phyloP scores from a whole-genome alignment of 1,284 basidiomycete species.

The Ganoderma lingzhi region DNA sequence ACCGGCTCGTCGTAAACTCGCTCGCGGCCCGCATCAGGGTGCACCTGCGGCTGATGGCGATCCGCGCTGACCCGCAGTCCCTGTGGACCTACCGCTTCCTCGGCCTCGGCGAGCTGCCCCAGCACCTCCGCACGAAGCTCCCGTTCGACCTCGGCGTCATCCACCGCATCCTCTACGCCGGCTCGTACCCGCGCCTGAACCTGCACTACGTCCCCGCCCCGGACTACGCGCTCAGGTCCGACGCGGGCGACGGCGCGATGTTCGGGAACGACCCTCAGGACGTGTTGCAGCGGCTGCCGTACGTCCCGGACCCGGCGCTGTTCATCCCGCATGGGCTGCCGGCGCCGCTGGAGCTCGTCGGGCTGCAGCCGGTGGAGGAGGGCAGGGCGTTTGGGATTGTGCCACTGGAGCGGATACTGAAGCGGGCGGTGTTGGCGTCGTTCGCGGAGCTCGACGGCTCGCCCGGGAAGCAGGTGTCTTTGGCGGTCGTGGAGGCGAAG shows the following conservation, averaged over 20 bases:
- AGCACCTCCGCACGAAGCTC: conserved; percentile 6
- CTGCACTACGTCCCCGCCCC: conserved; percentile 26
- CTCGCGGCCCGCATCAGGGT: conserved; percentile 34
- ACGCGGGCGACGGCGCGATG: background rate
- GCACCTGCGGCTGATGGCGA: conserved; percentile 23
- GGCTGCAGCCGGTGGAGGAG: conserved; percentile 9
- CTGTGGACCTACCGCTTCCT: conserved; percentile 44
- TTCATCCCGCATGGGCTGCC: conserved; percentile 28
- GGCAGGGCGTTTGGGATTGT: conserved; percentile 21
- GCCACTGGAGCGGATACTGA: conserved; percentile 39
- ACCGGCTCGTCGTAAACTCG: conserved; percentile 46
- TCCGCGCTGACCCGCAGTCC: background rate
- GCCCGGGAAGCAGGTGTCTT: conserved; percentile 23
- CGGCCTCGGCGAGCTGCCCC: conserved; percentile 27
- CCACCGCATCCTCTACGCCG: conserved; percentile 28
- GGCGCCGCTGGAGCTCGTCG: conserved; percentile 22
- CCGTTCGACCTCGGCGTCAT: conserved; percentile 23
- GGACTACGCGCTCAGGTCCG: background rate
- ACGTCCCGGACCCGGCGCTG: conserved; percentile 3
- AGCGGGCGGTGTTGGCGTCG: conserved; percentile 34
- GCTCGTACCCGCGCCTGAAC: conserved; percentile 23
- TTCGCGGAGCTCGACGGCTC: background rate
- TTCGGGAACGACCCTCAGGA: background rate
- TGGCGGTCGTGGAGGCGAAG: conserved; percentile 20
- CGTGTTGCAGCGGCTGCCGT: background rate